Evolutionary conservation across 495 filamentous ascomycete species (phyloP).

Genomic region (Amniculicola lignicola): DNA sequence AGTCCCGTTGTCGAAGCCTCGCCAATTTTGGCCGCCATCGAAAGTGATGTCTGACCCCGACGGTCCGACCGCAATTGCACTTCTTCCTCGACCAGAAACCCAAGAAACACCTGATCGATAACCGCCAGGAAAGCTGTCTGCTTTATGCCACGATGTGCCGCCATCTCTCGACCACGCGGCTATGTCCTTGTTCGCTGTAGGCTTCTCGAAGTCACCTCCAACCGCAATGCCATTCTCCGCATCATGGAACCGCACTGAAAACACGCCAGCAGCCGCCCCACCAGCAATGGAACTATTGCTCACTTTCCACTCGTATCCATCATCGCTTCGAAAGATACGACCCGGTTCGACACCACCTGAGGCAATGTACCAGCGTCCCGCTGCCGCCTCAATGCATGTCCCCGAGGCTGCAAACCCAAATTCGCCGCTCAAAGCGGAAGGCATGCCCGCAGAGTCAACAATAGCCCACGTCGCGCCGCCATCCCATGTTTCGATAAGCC

Average conservation of each 20-base stretch:
- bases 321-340: slow-evolving; percentile 6
- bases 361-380: slow-evolving; percentile 21
- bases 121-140: slow-evolving; percentile 11
- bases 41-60: slow-evolving; percentile 16
- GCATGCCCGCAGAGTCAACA: slow-evolving; percentile 4
- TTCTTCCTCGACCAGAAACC: not conserved
- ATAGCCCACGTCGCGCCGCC: slow-evolving; percentile 9
- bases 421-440: slow-evolving; percentile 12
- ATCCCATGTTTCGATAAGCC: slow-evolving; percentile 19
- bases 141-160: slow-evolving; percentile 4
- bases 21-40: slow-evolving; percentile 20
- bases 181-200: slow-evolving; percentile 3
- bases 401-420: slow-evolving; percentile 17
- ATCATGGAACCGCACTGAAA: slow-evolving; percentile 20
- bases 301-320: slow-evolving; percentile 11
- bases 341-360: slow-evolving; percentile 19
- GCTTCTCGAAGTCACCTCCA: slow-evolving; percentile 14
- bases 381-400: slow-evolving; percentile 19
- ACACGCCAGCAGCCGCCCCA: slow-evolving; percentile 16
- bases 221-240: slow-evolving; percentile 15
- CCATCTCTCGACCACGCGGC: slow-evolving; percentile 12
- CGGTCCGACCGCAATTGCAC: slow-evolving; percentile 12
- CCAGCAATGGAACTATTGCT: slow-evolving; percentile 11
- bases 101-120: slow-evolving; percentile 13
- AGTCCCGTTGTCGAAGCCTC: slow-evolving; percentile 17